phyloP scores from a whole-genome alignment of 2,329 filamentous ascomycete genomes.

The Plectosphaerella plurivora region DNA sequence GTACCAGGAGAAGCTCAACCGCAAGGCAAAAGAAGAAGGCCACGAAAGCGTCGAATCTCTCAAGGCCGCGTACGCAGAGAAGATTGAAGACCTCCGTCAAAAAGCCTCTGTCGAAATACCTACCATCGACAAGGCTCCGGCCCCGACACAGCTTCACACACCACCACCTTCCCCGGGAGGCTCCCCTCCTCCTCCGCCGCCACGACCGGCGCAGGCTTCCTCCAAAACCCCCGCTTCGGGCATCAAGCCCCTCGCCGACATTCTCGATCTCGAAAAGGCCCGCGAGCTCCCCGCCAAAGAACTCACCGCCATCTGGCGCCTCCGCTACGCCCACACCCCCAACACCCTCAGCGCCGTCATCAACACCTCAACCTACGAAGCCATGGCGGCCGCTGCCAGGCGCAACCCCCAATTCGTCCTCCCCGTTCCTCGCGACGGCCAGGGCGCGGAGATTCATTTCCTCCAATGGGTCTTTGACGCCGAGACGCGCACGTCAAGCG shows the following conservation, averaged over 20 bases:
- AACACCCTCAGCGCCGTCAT: conserved; percentile 82
- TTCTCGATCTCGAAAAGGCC: conserved; percentile 76
- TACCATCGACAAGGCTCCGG: conserved; percentile 18
- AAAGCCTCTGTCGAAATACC: conserved; percentile 54
- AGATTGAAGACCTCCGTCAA: conserved; percentile 69
- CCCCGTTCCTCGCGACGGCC: conserved; percentile 65
- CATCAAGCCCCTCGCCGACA: conserved; percentile 44
- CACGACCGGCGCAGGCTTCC: conserved; percentile 21
- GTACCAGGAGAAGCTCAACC: conserved; percentile 80
- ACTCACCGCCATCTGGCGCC: conserved; percentile 83
- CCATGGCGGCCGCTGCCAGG: conserved; percentile 68
- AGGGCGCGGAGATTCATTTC: conserved; percentile 89
- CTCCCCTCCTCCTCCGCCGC: conserved; percentile 6
- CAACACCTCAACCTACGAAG: conserved; percentile 65
- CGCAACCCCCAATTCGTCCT: conserved; percentile 85
- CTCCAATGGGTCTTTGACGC: conserved; percentile 91
- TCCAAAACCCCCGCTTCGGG: conserved; percentile 19
- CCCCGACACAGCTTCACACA: conserved; percentile 22
- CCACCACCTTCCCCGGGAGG: conserved; percentile 14
- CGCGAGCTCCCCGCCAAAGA: conserved; percentile 70
- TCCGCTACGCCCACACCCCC: conserved; percentile 71
- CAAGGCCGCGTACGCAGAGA: conserved; percentile 78
- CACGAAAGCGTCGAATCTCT: conserved; percentile 67
- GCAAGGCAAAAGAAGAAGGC: conserved; percentile 74
- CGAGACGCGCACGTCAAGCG: conserved; percentile 58